A percentile compares a stretch with the other conserved stretches of the same genome.
phyloP scores from a whole-genome alignment of 2,329 filamentous ascomycete species.

The Colletotrichum melonis region DNA sequence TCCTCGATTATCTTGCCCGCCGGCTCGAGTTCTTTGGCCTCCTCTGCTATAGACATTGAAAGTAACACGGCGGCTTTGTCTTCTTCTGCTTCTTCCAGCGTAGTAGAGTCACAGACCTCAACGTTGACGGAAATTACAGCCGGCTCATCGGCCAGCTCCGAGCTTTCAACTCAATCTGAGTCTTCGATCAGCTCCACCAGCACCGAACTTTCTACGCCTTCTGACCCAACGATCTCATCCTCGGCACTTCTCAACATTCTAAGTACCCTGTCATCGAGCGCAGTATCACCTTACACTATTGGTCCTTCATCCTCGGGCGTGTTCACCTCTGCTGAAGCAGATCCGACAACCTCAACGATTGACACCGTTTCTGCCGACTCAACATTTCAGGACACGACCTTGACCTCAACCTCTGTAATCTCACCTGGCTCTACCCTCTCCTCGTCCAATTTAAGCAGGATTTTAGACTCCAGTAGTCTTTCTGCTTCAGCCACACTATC shows the following conservation, averaged over 20 bases:
- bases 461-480: background rate
- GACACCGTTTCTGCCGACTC: background rate
- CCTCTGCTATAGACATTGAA: background rate
- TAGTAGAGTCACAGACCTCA: background rate
- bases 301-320: background rate
- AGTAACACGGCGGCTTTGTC: background rate
- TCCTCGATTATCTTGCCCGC: background rate
- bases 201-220: background rate
- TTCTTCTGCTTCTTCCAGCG: background rate
- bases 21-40: background rate
- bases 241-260: background rate
- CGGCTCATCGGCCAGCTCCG: background rate
- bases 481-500: background rate
- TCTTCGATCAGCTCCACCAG: background rate
- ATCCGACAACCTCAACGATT: background rate
- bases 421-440: background rate
- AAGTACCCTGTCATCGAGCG: background rate
- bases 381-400: no score
- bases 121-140: background rate
- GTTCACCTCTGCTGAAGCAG: background rate
- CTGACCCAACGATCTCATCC: background rate
- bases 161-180: background rate
- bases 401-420: background rate
- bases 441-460: background rate
- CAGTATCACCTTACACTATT: background rate